phyloP scores from a whole-genome alignment of 2,329 filamentous ascomycete genomes.

The Botryotinia narcissicola region DNA sequence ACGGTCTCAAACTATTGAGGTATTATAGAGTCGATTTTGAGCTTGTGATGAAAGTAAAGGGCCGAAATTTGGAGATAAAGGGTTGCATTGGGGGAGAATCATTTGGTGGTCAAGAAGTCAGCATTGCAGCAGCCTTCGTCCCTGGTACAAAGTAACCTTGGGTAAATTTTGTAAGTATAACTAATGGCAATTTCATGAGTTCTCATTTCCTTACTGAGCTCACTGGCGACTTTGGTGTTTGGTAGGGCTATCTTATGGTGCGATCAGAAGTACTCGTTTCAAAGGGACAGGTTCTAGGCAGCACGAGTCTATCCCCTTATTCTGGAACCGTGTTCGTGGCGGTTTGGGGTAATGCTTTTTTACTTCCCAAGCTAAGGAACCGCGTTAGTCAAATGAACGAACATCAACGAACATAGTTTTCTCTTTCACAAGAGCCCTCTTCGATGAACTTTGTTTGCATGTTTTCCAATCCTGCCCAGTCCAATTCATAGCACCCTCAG shows the following conservation, averaged over 20 bases:
- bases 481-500: background rate
- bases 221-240: background rate
- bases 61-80: conserved; percentile 6
- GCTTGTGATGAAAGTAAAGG: background rate
- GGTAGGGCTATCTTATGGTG: background rate
- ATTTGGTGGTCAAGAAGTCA: background rate
- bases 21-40: conserved; percentile 3
- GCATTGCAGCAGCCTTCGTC: conserved; percentile 9
- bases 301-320: background rate
- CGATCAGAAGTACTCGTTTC: background rate
- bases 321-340: background rate
- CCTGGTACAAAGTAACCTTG: background rate
- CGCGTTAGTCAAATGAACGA: background rate
- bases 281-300: background rate
- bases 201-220: background rate
- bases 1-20: background rate
- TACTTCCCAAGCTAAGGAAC: background rate
- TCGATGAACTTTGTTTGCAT: background rate
- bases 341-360: background rate
- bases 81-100: background rate
- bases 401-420: background rate
- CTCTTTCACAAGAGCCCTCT: background rate
- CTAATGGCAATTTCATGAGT: background rate
- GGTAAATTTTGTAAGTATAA: too few species aligned
- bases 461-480: background rate